These are phyloP conservation scores for Adenanthera pavonina DNA, from an alignment of 306 rosid species.

Conservation along the genomic window DNA sequence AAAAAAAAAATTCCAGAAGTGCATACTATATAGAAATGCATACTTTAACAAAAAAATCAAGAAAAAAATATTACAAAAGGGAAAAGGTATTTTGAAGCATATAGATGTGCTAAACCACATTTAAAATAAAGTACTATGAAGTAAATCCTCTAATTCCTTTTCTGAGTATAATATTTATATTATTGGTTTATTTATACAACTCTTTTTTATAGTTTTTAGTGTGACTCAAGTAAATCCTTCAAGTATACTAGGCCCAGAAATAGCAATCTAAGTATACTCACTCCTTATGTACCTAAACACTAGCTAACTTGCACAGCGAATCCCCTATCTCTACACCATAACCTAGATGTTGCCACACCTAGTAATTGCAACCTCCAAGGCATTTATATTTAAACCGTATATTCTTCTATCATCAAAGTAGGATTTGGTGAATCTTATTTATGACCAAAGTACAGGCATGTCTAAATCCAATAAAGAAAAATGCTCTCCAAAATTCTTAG, in stretches of 20 bases:
- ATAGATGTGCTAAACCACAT: constrained; percentile 25
- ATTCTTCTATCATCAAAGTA: neutral
- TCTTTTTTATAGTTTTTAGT: constrained; percentile 9
- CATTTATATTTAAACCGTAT: neutral
- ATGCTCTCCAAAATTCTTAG: neutral
- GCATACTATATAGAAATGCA: too few relatives aligned
- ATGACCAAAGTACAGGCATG: neutral
- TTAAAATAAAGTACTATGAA: constrained; percentile 9
- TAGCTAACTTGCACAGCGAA: neutral
- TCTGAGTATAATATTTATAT: constrained; percentile 14
- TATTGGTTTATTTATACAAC: neutral
- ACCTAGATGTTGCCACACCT: constrained; percentile 21
- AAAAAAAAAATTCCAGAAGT: too few relatives aligned
- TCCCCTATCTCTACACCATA: neutral
- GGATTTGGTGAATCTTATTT: neutral
- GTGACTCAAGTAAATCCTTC: neutral
- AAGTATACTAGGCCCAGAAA: neutral
- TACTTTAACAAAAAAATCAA: too few relatives aligned
- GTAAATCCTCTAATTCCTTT: constrained; percentile 18
- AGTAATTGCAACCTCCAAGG: neutral
- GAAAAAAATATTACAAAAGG: too few relatives aligned
- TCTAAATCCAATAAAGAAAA: constrained; percentile 6
- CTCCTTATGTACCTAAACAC: constrained; percentile 6
- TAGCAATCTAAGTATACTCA: constrained; percentile 10
- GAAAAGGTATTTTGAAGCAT: constrained; percentile 5